Percentiles rank a stretch among this genome's conserved stretches.
Conservation (phyloP, 169 alveolate genomes). For the Cryptosporidium baileyi region DNA sequence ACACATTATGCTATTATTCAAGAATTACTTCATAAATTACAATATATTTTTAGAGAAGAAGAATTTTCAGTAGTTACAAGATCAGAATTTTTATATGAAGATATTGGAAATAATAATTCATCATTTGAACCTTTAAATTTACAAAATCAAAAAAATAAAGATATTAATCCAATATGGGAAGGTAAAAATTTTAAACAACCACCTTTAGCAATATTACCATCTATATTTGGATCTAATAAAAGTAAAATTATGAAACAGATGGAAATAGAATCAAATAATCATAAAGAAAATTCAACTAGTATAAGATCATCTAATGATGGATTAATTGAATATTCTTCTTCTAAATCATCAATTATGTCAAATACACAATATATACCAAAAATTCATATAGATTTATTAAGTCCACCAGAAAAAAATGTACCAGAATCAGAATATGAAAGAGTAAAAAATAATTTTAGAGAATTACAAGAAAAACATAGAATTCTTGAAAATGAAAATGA, state of each 20-base stretch:
- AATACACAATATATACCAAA: constrained; percentile 49
- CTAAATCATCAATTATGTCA: constrained; percentile 18
- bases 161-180: constrained; percentile 41
- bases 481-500: constrained; percentile 55
- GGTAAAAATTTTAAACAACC: constrained; percentile 50
- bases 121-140: constrained; percentile 31
- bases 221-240: constrained; percentile 32
- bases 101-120: constrained; percentile 17
- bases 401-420: constrained; percentile 67
- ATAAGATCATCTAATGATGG: neutral
- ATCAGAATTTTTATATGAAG: constrained; percentile 51
- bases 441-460: constrained; percentile 15
- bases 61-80: constrained; percentile 55
- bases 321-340: constrained; percentile 44
- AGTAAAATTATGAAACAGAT: constrained; percentile 2
- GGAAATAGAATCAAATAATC: too few species aligned
- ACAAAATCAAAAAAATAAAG: neutral
- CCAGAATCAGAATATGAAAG: constrained; percentile 67
- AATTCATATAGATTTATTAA: constrained; percentile 49
- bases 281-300: neutral
- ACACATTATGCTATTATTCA: constrained; percentile 65
- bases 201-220: constrained; percentile 50
- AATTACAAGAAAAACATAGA: constrained; percentile 38
- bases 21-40: constrained; percentile 49
- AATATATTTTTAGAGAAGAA: constrained; percentile 66